phyloP scores from a whole-genome alignment of 306 rosid species.

The Cyamopsis tetragonoloba region DNA sequence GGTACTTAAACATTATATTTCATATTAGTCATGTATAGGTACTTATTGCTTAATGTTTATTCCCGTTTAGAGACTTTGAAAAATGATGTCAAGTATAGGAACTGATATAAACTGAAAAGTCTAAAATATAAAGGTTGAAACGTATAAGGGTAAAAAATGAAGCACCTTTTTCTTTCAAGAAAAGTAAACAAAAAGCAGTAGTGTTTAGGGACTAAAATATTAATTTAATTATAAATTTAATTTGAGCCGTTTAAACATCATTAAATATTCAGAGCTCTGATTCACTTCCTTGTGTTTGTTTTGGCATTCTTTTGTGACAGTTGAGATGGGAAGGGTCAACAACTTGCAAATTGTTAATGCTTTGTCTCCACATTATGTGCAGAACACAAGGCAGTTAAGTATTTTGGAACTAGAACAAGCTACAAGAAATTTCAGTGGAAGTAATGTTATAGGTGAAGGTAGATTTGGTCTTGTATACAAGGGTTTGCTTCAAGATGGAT shows the following conservation, averaged over 20 bases:
- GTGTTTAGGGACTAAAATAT: too few species aligned
- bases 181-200: too few species aligned
- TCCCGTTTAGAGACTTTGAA: too few species aligned
- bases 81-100: too few species aligned
- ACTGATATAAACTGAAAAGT: too few species aligned
- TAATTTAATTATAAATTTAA: too few species aligned
- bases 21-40: too few species aligned
- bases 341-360: slow-evolving; percentile 32
- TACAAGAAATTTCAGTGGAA: slow-evolving; percentile 47
- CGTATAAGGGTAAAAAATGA: too few species aligned
- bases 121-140: too few species aligned
- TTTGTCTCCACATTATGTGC: slow-evolving; percentile 35
- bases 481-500: slow-evolving; percentile 77
- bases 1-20: too few species aligned
- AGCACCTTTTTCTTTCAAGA: too few species aligned
- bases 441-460: slow-evolving; percentile 58
- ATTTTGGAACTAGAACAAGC: slow-evolving; percentile 59
- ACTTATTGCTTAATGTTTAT: too few species aligned
- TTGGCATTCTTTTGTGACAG: slow-evolving; percentile 25
- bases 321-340: slow-evolving; percentile 49
- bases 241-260: background rate
- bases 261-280: background rate
- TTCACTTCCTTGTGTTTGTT: background rate
- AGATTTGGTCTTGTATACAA: slow-evolving; percentile 64
- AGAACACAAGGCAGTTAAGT: slow-evolving; percentile 39